Percentiles rank a stretch among this genome's conserved stretches.
Conservation (phyloP, 139 green algal genomes). For the Chlorella vulgaris region DNA sequence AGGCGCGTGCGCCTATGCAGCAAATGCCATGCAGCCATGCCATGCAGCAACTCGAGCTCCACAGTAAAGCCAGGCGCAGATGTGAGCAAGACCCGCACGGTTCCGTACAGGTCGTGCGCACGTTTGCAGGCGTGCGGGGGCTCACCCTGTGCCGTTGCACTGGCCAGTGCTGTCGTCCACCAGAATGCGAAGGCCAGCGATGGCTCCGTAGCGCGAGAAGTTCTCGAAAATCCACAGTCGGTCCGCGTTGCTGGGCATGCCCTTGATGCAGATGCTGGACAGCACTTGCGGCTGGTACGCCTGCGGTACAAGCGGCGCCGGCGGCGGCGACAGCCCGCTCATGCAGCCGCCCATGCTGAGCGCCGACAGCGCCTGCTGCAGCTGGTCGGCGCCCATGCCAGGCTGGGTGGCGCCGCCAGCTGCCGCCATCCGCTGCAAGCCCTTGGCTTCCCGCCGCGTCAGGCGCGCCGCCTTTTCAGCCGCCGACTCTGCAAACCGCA, state of each 20-base stretch:
- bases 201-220: slow-evolving; percentile 42
- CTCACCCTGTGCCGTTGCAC: slow-evolving; percentile 37
- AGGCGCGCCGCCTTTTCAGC: slow-evolving; percentile 45
- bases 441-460: slow-evolving; percentile 19
- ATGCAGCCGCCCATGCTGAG: slow-evolving; percentile 14
- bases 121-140: background rate
- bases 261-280: slow-evolving; percentile 33
- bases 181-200: slow-evolving; percentile 24
- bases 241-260: slow-evolving; percentile 35
- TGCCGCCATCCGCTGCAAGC: slow-evolving; percentile 12
- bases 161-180: slow-evolving; percentile 32
- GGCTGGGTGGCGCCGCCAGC: background rate
- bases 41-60: no score
- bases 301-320: slow-evolving; percentile 5
- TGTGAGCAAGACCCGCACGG: no score
- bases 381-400: background rate
- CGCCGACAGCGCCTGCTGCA: slow-evolving; percentile 43
- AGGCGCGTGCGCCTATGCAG: no score
- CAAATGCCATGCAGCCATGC: no score
- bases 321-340: background rate
- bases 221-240: slow-evolving; percentile 52
- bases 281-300: slow-evolving; percentile 33
- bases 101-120: no score
- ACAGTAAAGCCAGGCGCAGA: no score
- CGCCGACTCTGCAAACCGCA: slow-evolving; percentile 49